Base-by-base conservation (phyloP, 2,329 filamentous ascomycete species). In the Ascochyta lentis region DNA sequence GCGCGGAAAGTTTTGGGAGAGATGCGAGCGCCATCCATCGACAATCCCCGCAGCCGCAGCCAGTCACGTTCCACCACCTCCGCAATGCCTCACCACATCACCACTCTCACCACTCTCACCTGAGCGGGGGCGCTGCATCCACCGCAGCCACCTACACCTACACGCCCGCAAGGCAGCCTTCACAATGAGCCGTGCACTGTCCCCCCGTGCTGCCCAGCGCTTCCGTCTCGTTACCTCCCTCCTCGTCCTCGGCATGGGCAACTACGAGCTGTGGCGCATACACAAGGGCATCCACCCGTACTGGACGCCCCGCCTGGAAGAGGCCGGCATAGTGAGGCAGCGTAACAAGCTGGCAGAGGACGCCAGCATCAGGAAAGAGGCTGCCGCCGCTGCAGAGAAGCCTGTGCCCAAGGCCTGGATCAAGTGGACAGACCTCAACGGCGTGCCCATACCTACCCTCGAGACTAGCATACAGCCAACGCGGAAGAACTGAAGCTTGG, bases 211-310 rank as follows among this genome's bases (percentile, higher is more conserved):
- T 46, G 42, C 47, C 26, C 53, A 43, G 42, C 35, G 42, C 13
- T 56, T 56, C 22, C 53, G 53, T 26, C 47, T 56, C 19, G 31
- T 64, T 48, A 61, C 55, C 27, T 61, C 61, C 23, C 56, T 64
- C 23, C 44, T 59, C 56, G 41, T 64, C 42, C 56, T 70, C 16
- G 57, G 64, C 57, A 53, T 55, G 27, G 54, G 48, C 49, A 65
- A 65, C 57, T 72, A 66, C 57, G 67, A 69, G 39, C 26, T 69
- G 33, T 69, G 59, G 58, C 68, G 65, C 29, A 60, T 72, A 43
- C 60, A 64, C 54, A 65, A 58, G 31, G 67, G 68, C 54, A 67
- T 57, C n/a, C 68, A 74, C 49, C 69, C 70, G 8, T 64, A 60
- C 41, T 59, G 67, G 55, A 63, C 64, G 9, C 65, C 61, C 7